These are phyloP conservation scores for Vigna radiata DNA, from an alignment of 306 rosid species.

Conservation along the genomic window DNA sequence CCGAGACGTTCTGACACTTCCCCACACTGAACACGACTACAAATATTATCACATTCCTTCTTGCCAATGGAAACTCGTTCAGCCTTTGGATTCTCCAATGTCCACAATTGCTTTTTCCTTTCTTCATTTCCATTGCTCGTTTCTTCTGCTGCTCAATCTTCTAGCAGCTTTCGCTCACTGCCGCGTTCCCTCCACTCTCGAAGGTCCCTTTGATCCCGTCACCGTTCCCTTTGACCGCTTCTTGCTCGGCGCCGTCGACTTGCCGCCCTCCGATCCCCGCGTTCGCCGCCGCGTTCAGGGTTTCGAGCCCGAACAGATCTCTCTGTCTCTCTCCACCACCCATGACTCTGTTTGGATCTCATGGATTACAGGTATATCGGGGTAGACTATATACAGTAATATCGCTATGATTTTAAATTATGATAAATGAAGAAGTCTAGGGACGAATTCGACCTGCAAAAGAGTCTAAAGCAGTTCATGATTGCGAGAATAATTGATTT, in stretches of 20 bases:
- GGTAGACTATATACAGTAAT: background rate
- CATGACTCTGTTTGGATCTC: slow-evolving; percentile 81
- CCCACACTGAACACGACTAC: background rate
- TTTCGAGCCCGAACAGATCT: slow-evolving; percentile 84
- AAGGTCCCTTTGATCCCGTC: slow-evolving; percentile 74
- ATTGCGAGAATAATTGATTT: background rate
- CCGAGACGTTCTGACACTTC: background rate
- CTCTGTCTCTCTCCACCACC: slow-evolving; percentile 66
- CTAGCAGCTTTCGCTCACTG: slow-evolving; percentile 9
- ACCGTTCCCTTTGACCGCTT: slow-evolving; percentile 66
- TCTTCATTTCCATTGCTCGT: background rate
- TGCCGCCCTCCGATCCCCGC: slow-evolving; percentile 70
- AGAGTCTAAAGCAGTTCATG: background rate
- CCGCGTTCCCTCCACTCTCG: slow-evolving; percentile 70
- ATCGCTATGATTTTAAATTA: background rate
- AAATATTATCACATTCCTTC: background rate
- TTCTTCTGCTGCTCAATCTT: slow-evolving; percentile 32
- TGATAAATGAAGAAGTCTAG: background rate
- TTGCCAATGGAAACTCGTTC: background rate
- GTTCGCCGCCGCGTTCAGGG: slow-evolving; percentile 63
- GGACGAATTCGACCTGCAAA: background rate
- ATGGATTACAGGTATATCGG: slow-evolving; percentile 72
- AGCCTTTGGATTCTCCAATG: background rate
- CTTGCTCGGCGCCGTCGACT: slow-evolving; percentile 72
- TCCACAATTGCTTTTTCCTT: background rate